A percentile compares a stretch with the other conserved stretches of the same genome.
These are phyloP conservation scores for Esteya vermicola DNA, from an alignment of 2,329 filamentous ascomycete genomes.

Conservation along the genomic window DNA sequence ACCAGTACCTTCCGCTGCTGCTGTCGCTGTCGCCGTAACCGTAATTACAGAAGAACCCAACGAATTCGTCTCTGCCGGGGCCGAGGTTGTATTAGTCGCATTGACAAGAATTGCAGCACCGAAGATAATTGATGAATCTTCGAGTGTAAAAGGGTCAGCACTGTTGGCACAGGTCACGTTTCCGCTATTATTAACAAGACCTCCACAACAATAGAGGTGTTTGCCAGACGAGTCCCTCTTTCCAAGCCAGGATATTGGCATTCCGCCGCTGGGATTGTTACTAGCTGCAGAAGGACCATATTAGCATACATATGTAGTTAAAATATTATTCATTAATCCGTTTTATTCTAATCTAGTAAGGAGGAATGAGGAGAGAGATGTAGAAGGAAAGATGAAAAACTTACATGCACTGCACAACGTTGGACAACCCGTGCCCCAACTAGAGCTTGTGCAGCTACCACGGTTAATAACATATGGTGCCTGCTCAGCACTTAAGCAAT, in stretches of 20 bases:
- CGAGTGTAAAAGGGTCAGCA: constrained; percentile 4
- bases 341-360: too few relatives aligned
- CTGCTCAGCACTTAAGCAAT: constrained; percentile 6
- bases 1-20: background rate
- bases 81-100: constrained; percentile 2
- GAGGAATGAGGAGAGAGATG: too few relatives aligned
- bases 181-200: background rate
- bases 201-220: constrained; percentile 7
- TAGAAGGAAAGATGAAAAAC: background rate
- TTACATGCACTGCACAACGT: constrained; percentile 2
- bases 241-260: constrained; percentile 3
- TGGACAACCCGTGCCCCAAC: constrained; percentile 8
- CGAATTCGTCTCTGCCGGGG: background rate
- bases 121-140: constrained; percentile 2
- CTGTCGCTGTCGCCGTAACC: background rate
- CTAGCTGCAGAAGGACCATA: too few relatives aligned
- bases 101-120: constrained; percentile 5
- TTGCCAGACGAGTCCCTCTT: background rate
- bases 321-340: too few relatives aligned
- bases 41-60: too few relatives aligned
- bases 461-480: constrained; percentile 6
- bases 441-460: constrained; percentile 7
- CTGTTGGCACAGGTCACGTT: constrained; percentile 3
- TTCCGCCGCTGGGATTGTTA: background rate
- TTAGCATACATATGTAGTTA: too few relatives aligned